Base-by-base conservation (phyloP, 208 protist species). In the Leishmania turanica region DNA sequence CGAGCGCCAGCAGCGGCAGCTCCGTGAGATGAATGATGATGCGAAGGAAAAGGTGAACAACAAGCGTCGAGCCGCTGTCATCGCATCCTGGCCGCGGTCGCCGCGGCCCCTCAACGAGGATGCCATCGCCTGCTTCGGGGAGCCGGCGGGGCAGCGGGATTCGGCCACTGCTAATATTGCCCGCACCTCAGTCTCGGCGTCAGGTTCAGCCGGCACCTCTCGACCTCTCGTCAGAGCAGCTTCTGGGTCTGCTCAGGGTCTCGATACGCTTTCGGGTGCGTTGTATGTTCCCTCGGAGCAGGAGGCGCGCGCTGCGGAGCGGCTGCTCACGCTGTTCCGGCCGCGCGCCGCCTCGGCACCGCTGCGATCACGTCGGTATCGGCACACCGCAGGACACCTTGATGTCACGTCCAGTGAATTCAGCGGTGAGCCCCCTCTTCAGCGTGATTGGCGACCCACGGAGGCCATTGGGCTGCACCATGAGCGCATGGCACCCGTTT, bases 261-360 rank as follows among this genome's bases (percentile, higher is more conserved):
- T 51, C 7, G 69, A 54, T 17, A 51, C 45, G 45, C 69, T 24
- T 53, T 73, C 69, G 45, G 19, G 42, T 31, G 13, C 47, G 74
- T 3, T 31, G 19, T 47, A 7, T 54, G 51, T 54, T 42, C 82
- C 79, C 15, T 75, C 73, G 9, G 74, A 81, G 24, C 42, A 73
- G 65, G 75, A 86, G 75, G 75, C 65, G 47, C 40, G 69, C 19
- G 70, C 65, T 15, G 85, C 85, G 17, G 78, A 78, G 42, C 71
- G 76, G 17, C 82, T 91, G 15, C 72, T 88, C 45, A 54, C 40
- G n/a, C 78, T 89, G 4, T 91, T 85, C 58, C 77, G 82, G 8
- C 81, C 78, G 0, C 88, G 88, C 34, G 79, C 88, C 34, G 82
- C 85, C 51, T 91, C 88, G 5, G 77, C 73, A 42, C 88, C 88